These are phyloP conservation scores for Hyaloscypha finlandica DNA, from an alignment of 495 filamentous ascomycete genomes.

Conservation along the genomic window DNA sequence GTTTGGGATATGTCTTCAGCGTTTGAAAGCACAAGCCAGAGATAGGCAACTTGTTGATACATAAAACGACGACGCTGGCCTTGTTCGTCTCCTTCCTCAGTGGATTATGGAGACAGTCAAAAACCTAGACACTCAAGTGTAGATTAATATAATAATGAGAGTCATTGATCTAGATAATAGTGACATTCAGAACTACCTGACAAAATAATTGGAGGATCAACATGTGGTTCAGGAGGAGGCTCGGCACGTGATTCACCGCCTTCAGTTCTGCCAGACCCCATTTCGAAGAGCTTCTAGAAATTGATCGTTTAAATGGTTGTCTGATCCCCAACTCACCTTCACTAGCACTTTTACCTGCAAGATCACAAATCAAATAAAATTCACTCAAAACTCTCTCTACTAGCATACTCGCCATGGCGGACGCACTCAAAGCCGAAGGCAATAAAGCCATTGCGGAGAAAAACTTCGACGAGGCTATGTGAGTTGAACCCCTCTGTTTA, in stretches of 20 bases:
- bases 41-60: not conserved
- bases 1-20: not conserved
- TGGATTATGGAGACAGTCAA: conserved; percentile 1
- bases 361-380: not conserved
- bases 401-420: conserved; percentile 37
- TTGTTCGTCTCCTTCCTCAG: not conserved
- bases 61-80: not conserved
- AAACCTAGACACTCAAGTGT: not conserved
- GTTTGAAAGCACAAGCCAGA: conserved; percentile 7
- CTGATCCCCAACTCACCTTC: not conserved
- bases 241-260: conserved; percentile 2
- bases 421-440: conserved; percentile 87
- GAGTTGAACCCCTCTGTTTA: conserved; percentile 43
- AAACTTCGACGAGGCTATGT: conserved; percentile 96
- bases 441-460: conserved; percentile 98
- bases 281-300: conserved; percentile 8
- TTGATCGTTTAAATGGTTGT: not conserved
- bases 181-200: not conserved
- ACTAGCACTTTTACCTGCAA: not conserved
- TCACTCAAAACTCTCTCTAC: not conserved
- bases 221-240: not conserved
- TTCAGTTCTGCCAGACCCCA: not conserved
- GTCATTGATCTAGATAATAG: not conserved
- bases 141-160: conserved; percentile 7
- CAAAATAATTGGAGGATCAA: not conserved